Evolutionary conservation across 1,284 basidiomycete genomes (phyloP).

Genomic region (Puccinia triticina): DNA sequence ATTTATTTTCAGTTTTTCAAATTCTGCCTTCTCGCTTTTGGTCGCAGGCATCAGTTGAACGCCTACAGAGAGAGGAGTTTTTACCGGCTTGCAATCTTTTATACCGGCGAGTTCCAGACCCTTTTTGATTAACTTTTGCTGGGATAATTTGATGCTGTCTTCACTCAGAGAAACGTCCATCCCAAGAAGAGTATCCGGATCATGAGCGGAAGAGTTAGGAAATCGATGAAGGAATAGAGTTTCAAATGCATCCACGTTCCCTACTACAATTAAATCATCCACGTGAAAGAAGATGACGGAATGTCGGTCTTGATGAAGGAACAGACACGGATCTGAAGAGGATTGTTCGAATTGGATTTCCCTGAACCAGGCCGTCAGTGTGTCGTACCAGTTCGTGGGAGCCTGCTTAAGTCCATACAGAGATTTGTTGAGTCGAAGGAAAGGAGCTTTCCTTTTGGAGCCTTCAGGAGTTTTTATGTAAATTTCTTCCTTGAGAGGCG

Average conservation of each 20-base stretch:
- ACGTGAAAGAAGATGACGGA: background rate
- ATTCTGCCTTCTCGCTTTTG: background rate
- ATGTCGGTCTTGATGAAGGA: background rate
- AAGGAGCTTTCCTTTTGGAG: no score
- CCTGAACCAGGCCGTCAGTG: background rate
- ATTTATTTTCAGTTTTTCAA: constrained; percentile 7
- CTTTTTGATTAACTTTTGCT: background rate
- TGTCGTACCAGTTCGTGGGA: no score
- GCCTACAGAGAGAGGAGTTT: background rate
- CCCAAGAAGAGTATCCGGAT: background rate
- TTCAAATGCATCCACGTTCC: background rate
- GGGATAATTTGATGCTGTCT: background rate
- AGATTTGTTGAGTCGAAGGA: background rate
- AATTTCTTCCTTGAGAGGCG: no score
- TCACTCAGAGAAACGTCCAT: background rate
- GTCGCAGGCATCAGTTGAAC: background rate
- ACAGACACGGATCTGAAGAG: background rate
- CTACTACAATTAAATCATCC: constrained; percentile 1
- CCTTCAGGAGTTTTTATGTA: no score
- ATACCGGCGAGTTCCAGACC: background rate
- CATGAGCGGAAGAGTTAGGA: background rate
- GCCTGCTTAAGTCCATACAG: background rate
- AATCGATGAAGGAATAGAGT: background rate
- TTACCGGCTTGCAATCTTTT: background rate
- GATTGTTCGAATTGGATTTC: background rate